Evolutionary conservation across 257 asterid species (phyloP).

Genomic region (Solanum megistacrolobum): DNA sequence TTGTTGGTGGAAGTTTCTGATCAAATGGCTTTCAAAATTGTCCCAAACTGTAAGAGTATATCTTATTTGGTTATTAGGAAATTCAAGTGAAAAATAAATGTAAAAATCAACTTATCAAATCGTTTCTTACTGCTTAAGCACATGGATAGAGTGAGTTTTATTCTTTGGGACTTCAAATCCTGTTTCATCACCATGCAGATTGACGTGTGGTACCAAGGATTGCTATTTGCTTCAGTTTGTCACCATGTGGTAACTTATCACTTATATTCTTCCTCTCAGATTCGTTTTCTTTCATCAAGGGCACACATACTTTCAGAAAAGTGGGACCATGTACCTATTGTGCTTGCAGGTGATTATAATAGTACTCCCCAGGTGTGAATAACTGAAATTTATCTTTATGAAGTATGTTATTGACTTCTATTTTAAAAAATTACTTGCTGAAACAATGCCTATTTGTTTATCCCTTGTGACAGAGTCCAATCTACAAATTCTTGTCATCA

Average conservation of each 20-base stretch:
- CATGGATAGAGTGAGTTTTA: background rate
- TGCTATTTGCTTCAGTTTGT: background rate
- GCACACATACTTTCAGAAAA: conserved; percentile 24
- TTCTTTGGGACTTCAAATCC: background rate
- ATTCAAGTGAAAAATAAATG: background rate
- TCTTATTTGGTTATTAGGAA: background rate
- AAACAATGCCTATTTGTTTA: background rate
- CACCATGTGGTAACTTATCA: background rate
- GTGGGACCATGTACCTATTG: conserved; percentile 25
- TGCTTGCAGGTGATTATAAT: conserved; percentile 35
- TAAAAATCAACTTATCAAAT: background rate
- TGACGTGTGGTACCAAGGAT: background rate
- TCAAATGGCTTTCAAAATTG: background rate
- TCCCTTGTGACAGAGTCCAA: conserved; percentile 20
- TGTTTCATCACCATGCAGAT: background rate
- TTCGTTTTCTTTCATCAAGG: conserved; percentile 19
- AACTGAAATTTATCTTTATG: background rate
- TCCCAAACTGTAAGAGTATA: background rate
- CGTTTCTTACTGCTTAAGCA: background rate
- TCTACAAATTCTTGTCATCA: conserved; percentile 20
- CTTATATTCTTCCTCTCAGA: conserved; percentile 6
- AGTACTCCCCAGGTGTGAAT: conserved; percentile 25
- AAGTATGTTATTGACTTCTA: background rate
- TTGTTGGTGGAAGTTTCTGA: background rate
- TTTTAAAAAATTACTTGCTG: background rate